Base-by-base conservation (phyloP, 306 rosid species). In the Citrullus mucosospermus region DNA sequence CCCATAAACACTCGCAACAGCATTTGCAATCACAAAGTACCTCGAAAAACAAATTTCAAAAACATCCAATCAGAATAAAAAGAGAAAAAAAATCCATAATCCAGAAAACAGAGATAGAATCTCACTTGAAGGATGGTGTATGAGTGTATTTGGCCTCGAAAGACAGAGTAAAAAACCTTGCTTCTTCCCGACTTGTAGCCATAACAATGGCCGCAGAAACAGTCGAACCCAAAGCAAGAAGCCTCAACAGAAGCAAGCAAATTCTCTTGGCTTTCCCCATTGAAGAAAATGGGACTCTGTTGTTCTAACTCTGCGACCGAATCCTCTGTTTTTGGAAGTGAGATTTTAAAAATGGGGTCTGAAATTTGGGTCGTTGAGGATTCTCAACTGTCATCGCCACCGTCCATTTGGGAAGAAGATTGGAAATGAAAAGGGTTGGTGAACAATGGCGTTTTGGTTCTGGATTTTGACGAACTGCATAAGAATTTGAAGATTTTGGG, bases 81-180 rank as follows among this genome's bases (percentile, higher is more conserved):
- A 36, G 5, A 25, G 18, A 28, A 59, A 58, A 13, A 8, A 54
- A 16, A 34, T 32, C 17, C 66, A 25, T 4, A 60, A 53, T 53
- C 20, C 57, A 53, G 18, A n/a, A 46, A 34, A 48, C 8, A 8
- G 32, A 28, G 6, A 0, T 2, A 32, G 79, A 46, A 50, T 81
- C 91, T 81, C 57, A 93, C 97, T 81, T 88, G 87, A 91, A 88
- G 16, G 98, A 85, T 28, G 95, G 93, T 16, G 93, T 75, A 46
- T 85, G 80, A 2, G 89, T 85, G 83, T 89, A 91, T 82, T 86
- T 93, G 13, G 87, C 95, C 82, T 91, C 97, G 70, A 88, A 62
- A 53, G 92, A 81, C 3, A 91, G 2, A 4, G 84, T 10, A 4
- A 85, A 84, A 81, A 85, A 48, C 56, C 12, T 81, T 25, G 86